These are phyloP conservation scores for Paradendryphiella salina DNA, from an alignment of 2,329 filamentous ascomycete genomes.

Conservation along the genomic window DNA sequence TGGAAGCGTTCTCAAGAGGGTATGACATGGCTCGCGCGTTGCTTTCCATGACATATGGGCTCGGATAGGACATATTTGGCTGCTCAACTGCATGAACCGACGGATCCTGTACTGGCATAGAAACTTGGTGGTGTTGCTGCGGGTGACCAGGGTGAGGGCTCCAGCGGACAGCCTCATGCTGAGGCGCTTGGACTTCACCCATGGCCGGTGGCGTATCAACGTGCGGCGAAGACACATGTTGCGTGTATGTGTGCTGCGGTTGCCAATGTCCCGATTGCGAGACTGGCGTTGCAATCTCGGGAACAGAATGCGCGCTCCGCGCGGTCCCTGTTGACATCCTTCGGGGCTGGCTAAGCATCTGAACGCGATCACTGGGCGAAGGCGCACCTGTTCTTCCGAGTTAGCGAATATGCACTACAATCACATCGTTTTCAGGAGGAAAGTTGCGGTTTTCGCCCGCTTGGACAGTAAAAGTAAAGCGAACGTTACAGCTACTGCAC, in stretches of 20 bases:
- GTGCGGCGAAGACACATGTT: slow-evolving; percentile 43
- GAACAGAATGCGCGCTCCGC: slow-evolving; percentile 45
- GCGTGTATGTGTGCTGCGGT: slow-evolving; percentile 39
- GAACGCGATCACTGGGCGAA: slow-evolving; percentile 46
- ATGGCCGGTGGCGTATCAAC: slow-evolving; percentile 36
- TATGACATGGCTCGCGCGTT: slow-evolving; percentile 47
- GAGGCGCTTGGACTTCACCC: slow-evolving; percentile 35
- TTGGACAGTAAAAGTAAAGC: slow-evolving; percentile 9
- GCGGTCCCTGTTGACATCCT: slow-evolving; percentile 45
- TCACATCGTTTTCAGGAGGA: slow-evolving; percentile 21
- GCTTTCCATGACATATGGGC: slow-evolving; percentile 45
- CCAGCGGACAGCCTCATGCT: slow-evolving; percentile 41
- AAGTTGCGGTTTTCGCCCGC: slow-evolving; percentile 13
- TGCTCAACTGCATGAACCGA: slow-evolving; percentile 39
- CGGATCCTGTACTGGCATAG: slow-evolving; percentile 40
- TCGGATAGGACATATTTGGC: slow-evolving; percentile 39
- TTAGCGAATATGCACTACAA: slow-evolving; percentile 26
- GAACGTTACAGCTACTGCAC: slow-evolving; percentile 32
- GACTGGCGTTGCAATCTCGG: slow-evolving; percentile 43
- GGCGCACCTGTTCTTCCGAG: slow-evolving; percentile 35
- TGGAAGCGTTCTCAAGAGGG: slow-evolving; percentile 43
- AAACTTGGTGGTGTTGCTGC: slow-evolving; percentile 40
- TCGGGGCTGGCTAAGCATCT: slow-evolving; percentile 46
- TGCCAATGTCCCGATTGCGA: slow-evolving; percentile 46
- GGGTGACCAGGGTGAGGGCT: slow-evolving; percentile 39